phyloP scores from a whole-genome alignment of 352 stramenopile genomes.

The Pythium oligandrum region DNA sequence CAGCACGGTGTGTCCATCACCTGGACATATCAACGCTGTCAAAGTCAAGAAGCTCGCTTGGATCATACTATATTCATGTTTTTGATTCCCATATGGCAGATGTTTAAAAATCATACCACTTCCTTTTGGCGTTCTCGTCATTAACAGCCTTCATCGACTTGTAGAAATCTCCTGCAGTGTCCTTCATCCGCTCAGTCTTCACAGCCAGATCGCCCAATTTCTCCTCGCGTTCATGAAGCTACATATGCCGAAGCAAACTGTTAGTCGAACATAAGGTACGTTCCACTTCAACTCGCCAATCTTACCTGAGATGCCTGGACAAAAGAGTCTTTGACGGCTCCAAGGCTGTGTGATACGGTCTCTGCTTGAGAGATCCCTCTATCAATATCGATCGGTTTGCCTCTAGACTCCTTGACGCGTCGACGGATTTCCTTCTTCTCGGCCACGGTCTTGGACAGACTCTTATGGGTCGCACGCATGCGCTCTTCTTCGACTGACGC shows the following conservation, averaged over 20 bases:
- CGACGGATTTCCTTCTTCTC: conserved; percentile 61
- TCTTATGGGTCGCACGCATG: conserved; percentile 45
- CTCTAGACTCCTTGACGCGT: conserved; percentile 90
- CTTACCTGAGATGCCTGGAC: conserved; percentile 65
- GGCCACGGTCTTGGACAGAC: conserved; percentile 57
- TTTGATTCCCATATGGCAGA: no score
- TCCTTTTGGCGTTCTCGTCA: conserved; percentile 79
- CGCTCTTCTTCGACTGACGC: conserved; percentile 52
- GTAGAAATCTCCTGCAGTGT: conserved; percentile 79
- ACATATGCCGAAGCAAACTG: no score
- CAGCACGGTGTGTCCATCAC: no score
- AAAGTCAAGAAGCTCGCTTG: no score
- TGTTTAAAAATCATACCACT: conserved; percentile 74
- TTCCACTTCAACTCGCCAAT: neutral
- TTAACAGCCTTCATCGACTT: conserved; percentile 84
- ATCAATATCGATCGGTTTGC: conserved; percentile 92
- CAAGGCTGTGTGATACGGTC: conserved; percentile 21
- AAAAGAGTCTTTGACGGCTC: conserved; percentile 53
- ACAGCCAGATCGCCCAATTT: conserved; percentile 69
- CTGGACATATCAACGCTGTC: no score
- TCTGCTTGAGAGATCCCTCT: conserved; percentile 5
- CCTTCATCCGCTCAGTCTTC: conserved; percentile 84
- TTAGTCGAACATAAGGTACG: conserved; percentile 78
- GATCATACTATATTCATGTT: no score
- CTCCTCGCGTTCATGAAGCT: conserved; percentile 61